Evolutionary conservation across 2,329 filamentous ascomycete species (phyloP), one percentile per base, ranked within the genome.

Genomic region (Penicillium sp.): DNA sequence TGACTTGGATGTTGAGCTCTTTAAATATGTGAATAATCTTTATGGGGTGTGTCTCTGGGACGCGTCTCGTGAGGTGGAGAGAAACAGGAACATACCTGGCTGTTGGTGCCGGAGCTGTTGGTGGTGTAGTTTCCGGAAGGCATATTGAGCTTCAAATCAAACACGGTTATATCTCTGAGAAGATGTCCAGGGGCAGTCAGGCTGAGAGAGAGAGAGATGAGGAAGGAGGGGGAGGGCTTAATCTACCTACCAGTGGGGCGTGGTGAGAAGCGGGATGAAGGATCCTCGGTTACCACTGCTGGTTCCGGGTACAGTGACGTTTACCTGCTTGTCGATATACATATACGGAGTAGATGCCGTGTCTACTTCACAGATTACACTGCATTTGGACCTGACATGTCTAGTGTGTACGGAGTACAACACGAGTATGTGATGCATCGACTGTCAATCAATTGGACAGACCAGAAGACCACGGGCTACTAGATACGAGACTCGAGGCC

Each of bases 31-130:
- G 24, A 6, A 27, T 27, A 8, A 27, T 27, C 24, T 27, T 27
- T 5, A 8, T 27, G 8, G 8, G 5, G 8, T 27, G 24, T 8
- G 8, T 8, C 24, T 27, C 24, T 6, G 24, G 24, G 24, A 8
- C 24, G 8, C 24, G 24, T 27, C 24, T 27, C 24, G 24, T 27
- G 24, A 8, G 8, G 24, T 27, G 24, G 24, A 27, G 34, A 36
- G 34, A 34, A 4, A 36, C 13, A 13, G 11, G 34, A 29, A 60
- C 69, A 56, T 73, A 86, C 86, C 78, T 86, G 78, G 71, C 71
- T 82, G 75, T 89, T 89, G 70, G 81, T 86, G 67, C 87, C 86
- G 52, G 71, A 76, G 57, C 71, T 67, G 27, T 63, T 79, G 59
- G 74, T 63, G 18, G 63, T 66, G 67, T 79, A 81, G 46, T 64